phyloP scores from a whole-genome alignment of 176 grass and related monocot genomes.

The Ampelocalamus luodianensis region DNA sequence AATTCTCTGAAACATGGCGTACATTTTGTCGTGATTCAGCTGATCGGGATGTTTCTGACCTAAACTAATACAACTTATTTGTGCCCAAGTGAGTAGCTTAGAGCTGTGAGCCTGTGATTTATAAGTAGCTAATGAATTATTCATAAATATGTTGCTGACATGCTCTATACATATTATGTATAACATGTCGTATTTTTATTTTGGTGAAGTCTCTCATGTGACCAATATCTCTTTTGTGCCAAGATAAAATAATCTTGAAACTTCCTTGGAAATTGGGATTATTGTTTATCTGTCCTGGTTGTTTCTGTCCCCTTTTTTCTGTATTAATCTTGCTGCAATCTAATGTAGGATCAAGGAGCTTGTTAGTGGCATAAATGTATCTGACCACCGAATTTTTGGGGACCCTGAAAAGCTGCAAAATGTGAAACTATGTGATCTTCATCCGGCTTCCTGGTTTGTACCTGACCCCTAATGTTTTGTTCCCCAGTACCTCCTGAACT shows the following conservation, averaged over 20 bases:
- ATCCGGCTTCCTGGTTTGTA: conserved; percentile 75
- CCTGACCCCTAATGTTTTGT: conserved; percentile 28
- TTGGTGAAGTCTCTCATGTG: conserved; percentile 21
- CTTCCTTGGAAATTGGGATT: conserved; percentile 14
- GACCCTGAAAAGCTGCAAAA: conserved; percentile 56
- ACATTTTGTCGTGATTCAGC: conserved; percentile 24
- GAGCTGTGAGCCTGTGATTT: conserved; percentile 12
- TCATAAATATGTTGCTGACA: conserved; percentile 30
- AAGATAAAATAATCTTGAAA: conserved; percentile 4
- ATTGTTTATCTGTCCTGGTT: not conserved
- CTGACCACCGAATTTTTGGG: conserved; percentile 46
- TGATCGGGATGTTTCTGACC: conserved; percentile 10
- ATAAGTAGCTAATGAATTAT: conserved; percentile 12
- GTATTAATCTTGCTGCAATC: conserved; percentile 31
- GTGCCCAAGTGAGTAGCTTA: conserved; percentile 32
- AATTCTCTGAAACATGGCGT: not conserved
- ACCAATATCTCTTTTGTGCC: conserved; percentile 9
- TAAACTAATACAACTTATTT: conserved; percentile 19
- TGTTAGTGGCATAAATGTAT: conserved; percentile 27
- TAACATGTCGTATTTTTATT: not conserved
- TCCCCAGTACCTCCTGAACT: conserved; percentile 1
- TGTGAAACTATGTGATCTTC: conserved; percentile 59
- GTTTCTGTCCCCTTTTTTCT: conserved; percentile 12
- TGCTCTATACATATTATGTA: conserved; percentile 9
- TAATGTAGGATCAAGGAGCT: conserved; percentile 68